Evolutionary conservation across 2,329 filamentous ascomycete genomes (phyloP).

Genomic region (Lojkania enalia): DNA sequence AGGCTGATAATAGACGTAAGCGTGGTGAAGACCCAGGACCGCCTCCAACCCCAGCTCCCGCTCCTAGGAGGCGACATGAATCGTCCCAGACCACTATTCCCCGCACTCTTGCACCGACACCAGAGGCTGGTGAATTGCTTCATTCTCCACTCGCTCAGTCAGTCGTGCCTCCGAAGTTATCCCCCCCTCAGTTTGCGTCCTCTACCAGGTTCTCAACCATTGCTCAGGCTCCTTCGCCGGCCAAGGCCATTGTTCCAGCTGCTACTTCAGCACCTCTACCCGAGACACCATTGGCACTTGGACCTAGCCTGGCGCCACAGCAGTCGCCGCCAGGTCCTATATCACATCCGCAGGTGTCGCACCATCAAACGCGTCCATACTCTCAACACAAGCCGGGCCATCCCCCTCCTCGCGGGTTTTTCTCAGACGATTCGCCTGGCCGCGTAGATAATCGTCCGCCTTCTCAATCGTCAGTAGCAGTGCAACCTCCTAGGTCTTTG

Average conservation of each 20-base stretch:
- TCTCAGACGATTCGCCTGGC: conserved; percentile 37
- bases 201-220: conserved; percentile 35
- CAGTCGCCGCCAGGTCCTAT: conserved; percentile 35
- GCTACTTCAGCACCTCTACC: conserved; percentile 25
- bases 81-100: conserved; percentile 43
- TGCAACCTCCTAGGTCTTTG: conserved; percentile 26
- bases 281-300: conserved; percentile 32
- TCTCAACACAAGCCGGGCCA: conserved; percentile 35
- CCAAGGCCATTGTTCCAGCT: conserved; percentile 31
- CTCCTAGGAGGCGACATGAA: conserved; percentile 53
- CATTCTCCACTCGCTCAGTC: conserved; percentile 37
- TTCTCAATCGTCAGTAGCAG: conserved; percentile 28
- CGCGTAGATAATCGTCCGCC: conserved; percentile 35
- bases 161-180: conserved; percentile 40
- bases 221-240: conserved; percentile 36
- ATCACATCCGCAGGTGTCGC: conserved; percentile 28
- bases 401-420: conserved; percentile 41
- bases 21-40: conserved; percentile 52
- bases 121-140: conserved; percentile 47
- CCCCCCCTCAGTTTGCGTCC: conserved; percentile 38
- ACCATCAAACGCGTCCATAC: conserved; percentile 30
- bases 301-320: conserved; percentile 33
- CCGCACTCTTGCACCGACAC: conserved; percentile 51
- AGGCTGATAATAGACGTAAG: conserved; percentile 47
- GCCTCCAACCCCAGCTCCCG: conserved; percentile 54